Evolutionary conservation across 2,329 filamentous ascomycete species (phyloP), one percentile per base, ranked within the genome.

Genomic region (Arthrobotrys pseudoclavata): DNA sequence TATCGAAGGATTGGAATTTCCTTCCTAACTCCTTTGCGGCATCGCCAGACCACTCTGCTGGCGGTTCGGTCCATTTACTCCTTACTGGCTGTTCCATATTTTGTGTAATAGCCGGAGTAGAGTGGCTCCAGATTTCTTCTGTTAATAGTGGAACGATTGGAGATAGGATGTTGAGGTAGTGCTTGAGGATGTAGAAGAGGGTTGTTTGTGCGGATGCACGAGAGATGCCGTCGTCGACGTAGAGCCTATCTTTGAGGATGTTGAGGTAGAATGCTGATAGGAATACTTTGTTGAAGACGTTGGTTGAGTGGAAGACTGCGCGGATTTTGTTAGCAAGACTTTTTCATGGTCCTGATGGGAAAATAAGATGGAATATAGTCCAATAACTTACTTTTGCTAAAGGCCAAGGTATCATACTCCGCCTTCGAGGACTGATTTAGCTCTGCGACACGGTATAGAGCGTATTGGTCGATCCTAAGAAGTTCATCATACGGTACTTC

Each of bases 211-310:
- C 87, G 22, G 86, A 85, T 26, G 85, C 82, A 64, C 89, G 86
- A 57, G 92, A 84, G 3, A 88, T 86, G 55, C 91, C 91, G 13
- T 88, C 87, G 31, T 92, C 92, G 53, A 94, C 96, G 85, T 99
- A 99, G 0, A 98, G 86, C 2, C 93, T 88, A 82, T 99, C 96
- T 84, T 99, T 99, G 81, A 94, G 87, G 0, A 92, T 90, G 84
- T 99, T 96, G 71, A 99, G 89, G 83, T 98, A 99, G 83, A 97
- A 97, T 0, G 95, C 91, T 0, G 94, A 97, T 24, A 99, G 87
- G 80, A 97, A 92, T 24, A 87, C 89, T 69, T 90, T 89, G 75
- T 97, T 87, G 90, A 94, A 77, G 42, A 77, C 74, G 47, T 77
- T 77, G n/a, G 62, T 61, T 4, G 74, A 67, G 34, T 77, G 74